Evolutionary conservation across 192 early-diverging fungal genomes (phyloP), one percentile per base, ranked within the genome.

Genomic region (Umbelopsis sp.): DNA sequence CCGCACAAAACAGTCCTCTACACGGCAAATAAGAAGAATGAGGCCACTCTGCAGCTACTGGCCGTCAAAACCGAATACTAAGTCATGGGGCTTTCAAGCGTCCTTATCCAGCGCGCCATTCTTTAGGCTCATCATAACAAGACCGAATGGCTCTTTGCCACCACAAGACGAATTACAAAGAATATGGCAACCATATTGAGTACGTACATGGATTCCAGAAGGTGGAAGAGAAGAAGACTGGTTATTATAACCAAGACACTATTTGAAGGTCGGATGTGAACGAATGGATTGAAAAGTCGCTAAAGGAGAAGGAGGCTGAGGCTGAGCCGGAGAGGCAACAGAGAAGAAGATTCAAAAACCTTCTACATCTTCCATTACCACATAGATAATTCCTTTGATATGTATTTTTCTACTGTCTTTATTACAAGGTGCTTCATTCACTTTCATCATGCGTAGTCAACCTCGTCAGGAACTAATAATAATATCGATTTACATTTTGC

Each of bases 41-140:
- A 81, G 62, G 79, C 74, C 3, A 81, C 45, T 38, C 41, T 81
- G 25, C 71, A 73, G 22, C 67, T 75, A 2, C 65, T 75, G 47
- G 79, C 79, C 29, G 65, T 81, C 54, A 81, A 74, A 31, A 69
- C 68, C 7, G 75, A 81, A 26, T 81, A 68, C 65, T 75, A 81
- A 32, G 50, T 45, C 45, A 69, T 77, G 62, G 79, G 79, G n/a
- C 66, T 81, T 9, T 77, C 79, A 16, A 81, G 75, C 17, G 51
- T 76, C 20, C 49, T 81, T 17, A 43, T 81, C n/a, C 74, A 73
- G 43, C 79, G 79, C 4, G 79, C 73, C 32, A 69, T 69, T 47
- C 70, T 76, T 20, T 77, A 72, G 74, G 74, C 75, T 32, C 74
- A 81, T 31, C 47, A 71, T 8, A 71, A 74, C 7, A 45, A 68